Evolutionary conservation across 768 basidiomycete species (phyloP), one percentile per base, ranked within the genome.

Genomic region (Amyloporia xantha): DNA sequence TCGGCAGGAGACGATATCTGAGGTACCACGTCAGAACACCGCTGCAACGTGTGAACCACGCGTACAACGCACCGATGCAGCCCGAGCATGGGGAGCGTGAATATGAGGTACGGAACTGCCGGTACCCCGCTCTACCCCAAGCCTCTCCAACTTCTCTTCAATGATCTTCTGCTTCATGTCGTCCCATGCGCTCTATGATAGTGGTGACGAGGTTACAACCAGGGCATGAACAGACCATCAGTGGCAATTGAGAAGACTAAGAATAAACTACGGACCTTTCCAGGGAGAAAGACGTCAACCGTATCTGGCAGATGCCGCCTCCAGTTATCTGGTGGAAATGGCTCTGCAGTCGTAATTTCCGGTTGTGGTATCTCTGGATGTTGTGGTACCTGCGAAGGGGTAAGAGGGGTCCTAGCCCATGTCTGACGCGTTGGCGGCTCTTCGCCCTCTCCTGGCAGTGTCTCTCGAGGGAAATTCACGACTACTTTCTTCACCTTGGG

Each of bases 1-100:
- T 91, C 90, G 3, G 89, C 89, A 24, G 90, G 88, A n/a, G 88
- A 91, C 1, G 90, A 91, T 66, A 91, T 87, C 90, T 92, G 59
- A 20, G 50, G 40, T 38, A 20, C 25, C 17, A 39, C 30, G 48
- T 57, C 20, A 58, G 53, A 50, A 49, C 41, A 49, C 41, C 39
- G 30, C 13, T 47, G 49, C 24, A 47, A 39, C 21, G 44, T 30
- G 36, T 17, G 15, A 13, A 52, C 49, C 43, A 53, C 43, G 47
- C 41, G 51, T 51, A 41, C 49, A 39, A 79, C 82, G 56, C 64
- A 91, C 90, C 54, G 89, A 91, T 47, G 88, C 84, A 51, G 90
- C 87, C 51, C 90, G 80, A 41, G 82, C 84, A 63, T 90, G 89
- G 27, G 86, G 84, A 23, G 81, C 85, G 57, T 80, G 78, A 37